Conservation (phyloP, 306 rosid species). For the Lathyrus aphaca region DNA sequence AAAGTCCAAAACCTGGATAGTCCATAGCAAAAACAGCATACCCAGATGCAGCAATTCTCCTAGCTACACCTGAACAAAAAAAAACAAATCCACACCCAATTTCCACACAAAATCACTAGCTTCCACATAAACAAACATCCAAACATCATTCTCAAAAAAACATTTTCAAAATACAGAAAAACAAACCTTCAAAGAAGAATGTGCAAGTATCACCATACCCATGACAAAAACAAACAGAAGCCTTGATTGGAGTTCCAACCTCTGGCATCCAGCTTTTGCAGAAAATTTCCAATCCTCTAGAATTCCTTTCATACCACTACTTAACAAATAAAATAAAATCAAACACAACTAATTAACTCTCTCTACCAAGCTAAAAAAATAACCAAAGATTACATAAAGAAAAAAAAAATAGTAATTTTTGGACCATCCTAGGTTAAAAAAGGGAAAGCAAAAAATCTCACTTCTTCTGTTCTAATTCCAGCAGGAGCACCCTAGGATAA, state of each 20-base stretch:
- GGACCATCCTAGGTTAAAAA: not conserved
- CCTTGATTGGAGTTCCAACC: slow-evolving; percentile 62
- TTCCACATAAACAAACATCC: not conserved
- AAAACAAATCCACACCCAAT: slow-evolving; percentile 25
- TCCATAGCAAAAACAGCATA: slow-evolving; percentile 81
- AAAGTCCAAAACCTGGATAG: slow-evolving; percentile 92
- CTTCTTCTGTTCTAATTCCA: slow-evolving; percentile 86
- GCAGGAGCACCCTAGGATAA: slow-evolving; percentile 68
- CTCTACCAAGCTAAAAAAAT: not conserved
- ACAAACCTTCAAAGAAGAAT: slow-evolving; percentile 93
- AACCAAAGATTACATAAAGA: not conserved
- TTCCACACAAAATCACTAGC: slow-evolving; percentile 3
- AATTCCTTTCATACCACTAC: slow-evolving; percentile 84
- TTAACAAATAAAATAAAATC: slow-evolving; percentile 25
- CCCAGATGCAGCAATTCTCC: slow-evolving; percentile 74
- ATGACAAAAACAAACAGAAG: slow-evolving; percentile 78
- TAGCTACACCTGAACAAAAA: slow-evolving; percentile 69
- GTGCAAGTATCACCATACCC: slow-evolving; percentile 99
- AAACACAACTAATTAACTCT: not conserved
- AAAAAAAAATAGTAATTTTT: not conserved
- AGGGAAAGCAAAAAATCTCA: slow-evolving; percentile 47
- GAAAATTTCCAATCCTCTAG: slow-evolving; percentile 74
- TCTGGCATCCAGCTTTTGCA: slow-evolving; percentile 74
- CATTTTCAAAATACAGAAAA: not conserved
- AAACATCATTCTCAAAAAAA: not conserved